phyloP scores from a whole-genome alignment of 2,329 filamentous ascomycete genomes.

The Aotearoamyces nothofagi region DNA sequence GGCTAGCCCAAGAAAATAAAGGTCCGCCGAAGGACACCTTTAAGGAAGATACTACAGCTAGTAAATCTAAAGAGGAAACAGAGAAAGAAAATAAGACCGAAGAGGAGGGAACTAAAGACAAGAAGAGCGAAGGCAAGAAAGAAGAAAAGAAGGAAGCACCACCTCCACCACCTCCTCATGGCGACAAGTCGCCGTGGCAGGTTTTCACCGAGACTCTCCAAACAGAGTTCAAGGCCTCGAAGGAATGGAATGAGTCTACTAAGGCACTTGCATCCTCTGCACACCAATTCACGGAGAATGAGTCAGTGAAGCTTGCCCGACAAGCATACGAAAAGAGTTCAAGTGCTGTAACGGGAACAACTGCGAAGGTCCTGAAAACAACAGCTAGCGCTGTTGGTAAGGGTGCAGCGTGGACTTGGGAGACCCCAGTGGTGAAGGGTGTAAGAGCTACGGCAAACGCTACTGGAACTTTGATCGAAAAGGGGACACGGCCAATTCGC shows the following conservation, averaged over 20 bases:
- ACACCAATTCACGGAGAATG: constrained; percentile 85
- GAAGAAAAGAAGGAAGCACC: constrained; percentile 45
- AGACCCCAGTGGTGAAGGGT: constrained; percentile 84
- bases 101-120: constrained; percentile 28
- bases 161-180: constrained; percentile 86
- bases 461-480: constrained; percentile 78
- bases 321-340: constrained; percentile 80
- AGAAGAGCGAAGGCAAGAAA: constrained; percentile 27
- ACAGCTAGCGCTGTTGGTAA: constrained; percentile 82
- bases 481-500: constrained; percentile 84
- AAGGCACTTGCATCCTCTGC: constrained; percentile 84
- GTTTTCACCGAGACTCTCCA: constrained; percentile 97
- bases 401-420: constrained; percentile 92
- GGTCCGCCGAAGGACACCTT: constrained; percentile 1
- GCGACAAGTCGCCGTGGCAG: constrained; percentile 97
- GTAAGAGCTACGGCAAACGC: constrained; percentile 73
- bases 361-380: constrained; percentile 65
- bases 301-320: constrained; percentile 72
- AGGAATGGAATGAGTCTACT: constrained; percentile 98
- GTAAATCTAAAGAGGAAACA: constrained; percentile 6
- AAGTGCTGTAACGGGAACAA: constrained; percentile 65
- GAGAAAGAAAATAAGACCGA: constrained; percentile 10
- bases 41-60: constrained; percentile 6
- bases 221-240: constrained; percentile 86
- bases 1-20: constrained; percentile 11